Evolutionary conservation across 2,329 filamentous ascomycete genomes (phyloP), one percentile per base, ranked within the genome.

Genomic region (Chrysoporthe cubensis): DNA sequence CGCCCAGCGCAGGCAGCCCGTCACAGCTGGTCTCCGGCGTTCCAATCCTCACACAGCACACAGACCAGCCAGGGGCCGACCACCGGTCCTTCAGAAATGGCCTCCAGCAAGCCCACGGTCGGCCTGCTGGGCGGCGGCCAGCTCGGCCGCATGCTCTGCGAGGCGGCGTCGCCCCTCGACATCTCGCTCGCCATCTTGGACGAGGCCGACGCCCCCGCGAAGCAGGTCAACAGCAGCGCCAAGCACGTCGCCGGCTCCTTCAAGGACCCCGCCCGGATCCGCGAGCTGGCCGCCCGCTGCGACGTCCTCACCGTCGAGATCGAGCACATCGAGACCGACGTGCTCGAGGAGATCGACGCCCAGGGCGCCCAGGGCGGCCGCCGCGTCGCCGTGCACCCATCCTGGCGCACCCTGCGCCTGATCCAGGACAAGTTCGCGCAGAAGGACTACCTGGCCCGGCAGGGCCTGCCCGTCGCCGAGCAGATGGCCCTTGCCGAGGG

Each of bases 391-490:
- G 85, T 93, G 2, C 89, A 97, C 75, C 94, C 94, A 1, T 92
- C 90, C 69, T 97, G 93, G 91, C 88, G 88, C 80, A 97, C 94
- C 1, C 86, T 98, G 65, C 88, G 93, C 42, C 89, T 91, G 21
- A 97, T 98, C 74, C 95, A 97, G 82, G 93, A 98, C 82, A 98
- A 98, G 82, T 97, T 88, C 77, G 82, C 88, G 70, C 95, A 98
- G 78, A 97, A 98, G 80, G 87, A 91, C 77, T 90, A 96, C 76
- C 84, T 97, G 66, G 81, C 83, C 57, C 83, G 86, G 71, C 83
- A 88, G 70, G 88, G 85, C 0, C 89, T 97, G 6, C 88, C 90
- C 32, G 90, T 93, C 67, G 91, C 93, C 1, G 85, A 88, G 57
- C 92, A 92, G 73, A 81, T 90, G 63, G 86, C 89, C 37, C 80